Base-by-base conservation (phyloP, 768 basidiomycete species). In the Candolleomyces eurysporus region DNA sequence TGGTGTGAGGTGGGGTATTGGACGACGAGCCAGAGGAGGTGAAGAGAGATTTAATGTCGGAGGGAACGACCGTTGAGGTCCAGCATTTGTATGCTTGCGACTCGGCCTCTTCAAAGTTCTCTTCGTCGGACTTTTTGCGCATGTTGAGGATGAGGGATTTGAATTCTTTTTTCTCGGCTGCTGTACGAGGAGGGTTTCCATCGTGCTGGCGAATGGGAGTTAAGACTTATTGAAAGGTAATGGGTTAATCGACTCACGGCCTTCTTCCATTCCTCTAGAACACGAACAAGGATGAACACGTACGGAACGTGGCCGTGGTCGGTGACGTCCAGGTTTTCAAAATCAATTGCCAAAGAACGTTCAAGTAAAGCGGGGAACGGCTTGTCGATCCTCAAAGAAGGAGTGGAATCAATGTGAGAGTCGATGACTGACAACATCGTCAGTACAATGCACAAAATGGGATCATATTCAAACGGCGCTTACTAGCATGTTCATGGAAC, bases 31-130 rank as follows among this genome's bases (percentile, higher is more conserved):
- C 26, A 26, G 92, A 85, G 14, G 80, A 63, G 36, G 6, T 6
- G 69, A 96, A 90, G 21, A 96, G 80, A 0, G 78, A 65, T 10
- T 75, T 64, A 52, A 92, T 82, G 36, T 93, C 91, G 9, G 77
- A 77, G 1, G 94, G 93, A 4, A 96, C 81, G 45, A 70, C 71
- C 4, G 82, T 80, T 10, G 74, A 67, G 9, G 84, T 84, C 88
- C 87, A 95, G 58, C 84, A 84, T 30, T 91, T 86, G 72, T 92
- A 96, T 0, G 91, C 92, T 70, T 97, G 92, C 7, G 89, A 81
- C 68, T 90, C 84, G 2, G 96, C 96, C 73, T 98, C 96, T 62
- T 97, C 96, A 70, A 95, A 95, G 75, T 98, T 99, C 79, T 99
- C 97, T 70, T 98, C 94, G 69, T 99, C 97, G 0, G 75, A 66